These are phyloP conservation scores for Salix dunnii DNA, from an alignment of 345 rosid genomes.

Conservation along the genomic window DNA sequence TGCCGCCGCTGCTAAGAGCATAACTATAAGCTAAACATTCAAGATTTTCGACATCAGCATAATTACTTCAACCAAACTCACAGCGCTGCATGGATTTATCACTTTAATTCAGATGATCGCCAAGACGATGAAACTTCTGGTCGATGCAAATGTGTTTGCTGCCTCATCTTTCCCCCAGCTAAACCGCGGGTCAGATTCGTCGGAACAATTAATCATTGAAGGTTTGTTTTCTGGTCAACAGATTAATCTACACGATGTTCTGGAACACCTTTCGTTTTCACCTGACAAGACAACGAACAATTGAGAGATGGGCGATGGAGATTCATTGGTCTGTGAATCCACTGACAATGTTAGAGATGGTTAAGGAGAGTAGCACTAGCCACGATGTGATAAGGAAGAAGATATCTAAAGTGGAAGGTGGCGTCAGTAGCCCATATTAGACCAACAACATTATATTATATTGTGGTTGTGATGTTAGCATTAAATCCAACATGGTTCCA, in stretches of 20 bases:
- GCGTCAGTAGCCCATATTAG: conserved; percentile 29
- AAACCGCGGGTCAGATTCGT: background rate
- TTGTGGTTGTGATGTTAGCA: conserved; percentile 32
- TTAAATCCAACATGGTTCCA: conserved; percentile 18
- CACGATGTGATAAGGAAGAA: conserved; percentile 21
- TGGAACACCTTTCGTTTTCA: conserved; percentile 5
- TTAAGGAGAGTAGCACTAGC: conserved; percentile 20
- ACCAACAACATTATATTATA: conserved; percentile 15
- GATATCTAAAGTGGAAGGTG: conserved; percentile 35
- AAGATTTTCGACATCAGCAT: background rate
- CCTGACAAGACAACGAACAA: conserved; percentile 9
- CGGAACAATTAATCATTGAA: background rate
- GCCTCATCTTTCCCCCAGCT: background rate
- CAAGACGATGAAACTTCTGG: background rate
- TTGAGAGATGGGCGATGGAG: background rate
- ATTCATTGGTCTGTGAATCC: conserved; percentile 11
- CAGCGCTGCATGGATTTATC: background rate
- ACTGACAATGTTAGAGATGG: conserved; percentile 1
- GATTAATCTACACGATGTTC: background rate
- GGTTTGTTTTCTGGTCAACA: conserved; percentile 1
- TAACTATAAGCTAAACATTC: background rate
- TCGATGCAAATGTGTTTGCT: background rate
- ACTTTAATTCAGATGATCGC: background rate
- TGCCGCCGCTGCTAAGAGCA: too few species aligned
- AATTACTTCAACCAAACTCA: background rate